Percentiles rank a stretch among this genome's conserved stretches.
These are phyloP conservation scores for Xylaria hypoxylon DNA, from an alignment of 2,329 filamentous ascomycete species.

Conservation along the genomic window DNA sequence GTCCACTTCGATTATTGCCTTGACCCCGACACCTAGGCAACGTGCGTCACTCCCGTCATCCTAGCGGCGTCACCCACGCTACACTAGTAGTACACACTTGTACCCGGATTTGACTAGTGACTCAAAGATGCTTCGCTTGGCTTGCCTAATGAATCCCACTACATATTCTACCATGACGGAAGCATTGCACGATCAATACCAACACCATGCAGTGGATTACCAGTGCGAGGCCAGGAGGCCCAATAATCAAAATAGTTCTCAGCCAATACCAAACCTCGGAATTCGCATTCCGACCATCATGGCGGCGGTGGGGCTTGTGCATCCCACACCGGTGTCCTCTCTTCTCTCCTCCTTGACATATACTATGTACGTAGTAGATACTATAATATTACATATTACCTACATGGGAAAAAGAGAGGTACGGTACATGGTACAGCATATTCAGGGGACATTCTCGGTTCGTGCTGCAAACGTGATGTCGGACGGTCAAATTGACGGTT, in stretches of 20 bases:
- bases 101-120: constrained; percentile 7
- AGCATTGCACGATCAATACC: constrained; percentile 17
- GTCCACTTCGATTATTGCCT: constrained; percentile 25
- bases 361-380: neutral
- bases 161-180: constrained; percentile 25
- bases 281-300: constrained; percentile 19
- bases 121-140: constrained; percentile 26
- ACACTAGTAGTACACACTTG: neutral
- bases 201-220: neutral
- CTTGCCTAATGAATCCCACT: constrained; percentile 27
- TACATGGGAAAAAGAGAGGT: neutral
- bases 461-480: constrained; percentile 11
- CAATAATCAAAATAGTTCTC: neutral
- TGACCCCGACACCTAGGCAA: constrained; percentile 14
- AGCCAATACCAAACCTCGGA: constrained; percentile 17
- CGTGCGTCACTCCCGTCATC: constrained; percentile 23
- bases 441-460: constrained; percentile 12
- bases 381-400: constrained; percentile 15
- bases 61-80: constrained; percentile 28
- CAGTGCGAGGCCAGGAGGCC: neutral
- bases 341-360: neutral
- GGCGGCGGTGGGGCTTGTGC: constrained; percentile 20
- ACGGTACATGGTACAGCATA: neutral
- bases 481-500: constrained; percentile 7
- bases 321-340: neutral